Base-by-base conservation (phyloP, 1,284 basidiomycete species). In the Irpex sp. region DNA sequence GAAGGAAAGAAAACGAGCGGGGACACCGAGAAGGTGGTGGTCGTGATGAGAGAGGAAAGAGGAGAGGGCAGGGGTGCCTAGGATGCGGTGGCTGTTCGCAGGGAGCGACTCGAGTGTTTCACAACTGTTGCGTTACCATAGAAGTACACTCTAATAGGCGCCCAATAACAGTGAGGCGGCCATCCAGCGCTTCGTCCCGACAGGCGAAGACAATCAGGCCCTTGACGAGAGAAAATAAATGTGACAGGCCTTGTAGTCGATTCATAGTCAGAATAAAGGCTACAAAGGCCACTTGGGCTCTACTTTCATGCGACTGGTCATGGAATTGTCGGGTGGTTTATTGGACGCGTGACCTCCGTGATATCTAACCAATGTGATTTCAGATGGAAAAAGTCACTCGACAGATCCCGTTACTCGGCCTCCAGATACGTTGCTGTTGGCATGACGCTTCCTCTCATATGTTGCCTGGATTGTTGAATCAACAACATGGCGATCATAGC, bases 1-100 rank as follows among this genome's bases (percentile, higher is more conserved):
- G 66, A 66, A 67, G 67, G 64, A 68, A 67, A 66, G 61, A 67
- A 64, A 63, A 57, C 62, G 59, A 59, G 62, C 26, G 54, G 35
- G 62, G 60, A 51, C 49, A 43, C 49, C 26, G 53, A 21, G 53
- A 55, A 55, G 53, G 53, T 55, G 53, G 53, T 55, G 53, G 53
- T 55, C 53, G 53, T 55, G 53, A 55, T 33, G 53, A 55, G 53
- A 55, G 53, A 35, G 19, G 26, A 35, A 54, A 57, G 62, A 61
- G 63, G 59, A 62, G 62, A 57, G 61, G 59, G 63, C 11, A 9
- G 39, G 39, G 39, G 15, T 43, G 39, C 39, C 15, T 9, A 43
- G 39, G 39, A 63, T 63, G 63, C 60, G 62, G 31, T 35, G 55
- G 59, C 47, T 35, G 59, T 19, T 53, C 15, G n/a, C 35, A 5